Evolutionary conservation across 2,329 filamentous ascomycete genomes (phyloP).

Genomic region (Epichloe glyceriae): DNA sequence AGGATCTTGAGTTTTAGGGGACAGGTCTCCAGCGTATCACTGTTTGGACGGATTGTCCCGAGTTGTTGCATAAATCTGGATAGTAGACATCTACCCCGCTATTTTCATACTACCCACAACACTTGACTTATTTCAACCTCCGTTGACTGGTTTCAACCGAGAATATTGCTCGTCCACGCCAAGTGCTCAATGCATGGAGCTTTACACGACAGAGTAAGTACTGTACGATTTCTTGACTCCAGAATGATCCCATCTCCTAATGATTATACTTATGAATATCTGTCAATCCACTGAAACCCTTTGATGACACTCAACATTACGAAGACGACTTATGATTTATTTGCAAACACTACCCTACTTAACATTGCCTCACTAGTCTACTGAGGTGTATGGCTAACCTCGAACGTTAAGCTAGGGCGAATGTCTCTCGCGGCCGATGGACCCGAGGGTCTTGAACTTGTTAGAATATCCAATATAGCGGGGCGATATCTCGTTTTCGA

Average conservation of each 20-base stretch:
- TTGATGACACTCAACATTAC: slow-evolving; percentile 32
- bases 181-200: background rate
- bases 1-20: slow-evolving; percentile 58
- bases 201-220: background rate
- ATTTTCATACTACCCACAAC: background rate
- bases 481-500: slow-evolving; percentile 85
- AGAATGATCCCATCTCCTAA: slow-evolving; percentile 8
- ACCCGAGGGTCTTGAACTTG: slow-evolving; percentile 22
- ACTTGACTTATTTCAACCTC: background rate
- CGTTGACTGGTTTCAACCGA: background rate
- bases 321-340: slow-evolving; percentile 30
- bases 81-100: background rate
- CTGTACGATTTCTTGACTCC: background rate
- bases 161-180: background rate
- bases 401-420: background rate
- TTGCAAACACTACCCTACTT: background rate
- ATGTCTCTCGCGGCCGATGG: background rate
- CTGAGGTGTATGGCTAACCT: background rate
- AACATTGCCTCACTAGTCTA: background rate
- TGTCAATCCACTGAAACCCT: slow-evolving; percentile 46
- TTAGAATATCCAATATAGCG: slow-evolving; percentile 70
- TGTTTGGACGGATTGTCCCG: too few species aligned
- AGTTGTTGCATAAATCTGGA: background rate
- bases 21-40: background rate
- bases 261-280: slow-evolving; percentile 42